Percentiles rank a stretch among this genome's conserved stretches.
Evolutionary conservation across 352 stramenopile genomes (phyloP).

Genomic region (Phytophthora idaei): DNA sequence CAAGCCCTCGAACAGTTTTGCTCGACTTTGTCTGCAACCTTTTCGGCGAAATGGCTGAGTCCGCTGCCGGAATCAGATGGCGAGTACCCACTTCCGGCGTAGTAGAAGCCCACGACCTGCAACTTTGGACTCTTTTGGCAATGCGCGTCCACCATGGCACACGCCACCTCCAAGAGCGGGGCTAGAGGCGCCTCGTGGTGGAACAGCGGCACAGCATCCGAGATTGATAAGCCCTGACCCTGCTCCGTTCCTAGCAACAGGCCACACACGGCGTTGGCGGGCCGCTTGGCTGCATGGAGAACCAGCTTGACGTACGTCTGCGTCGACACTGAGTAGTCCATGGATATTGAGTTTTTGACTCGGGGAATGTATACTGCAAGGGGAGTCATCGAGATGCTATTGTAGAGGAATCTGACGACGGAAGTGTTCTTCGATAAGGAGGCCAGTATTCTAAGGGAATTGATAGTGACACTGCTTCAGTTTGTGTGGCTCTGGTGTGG

Average conservation of each 20-base stretch:
- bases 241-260: constrained; percentile 66
- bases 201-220: constrained; percentile 79
- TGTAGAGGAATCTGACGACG: constrained; percentile 1
- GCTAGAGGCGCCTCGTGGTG: constrained; percentile 74
- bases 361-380: constrained; percentile 17
- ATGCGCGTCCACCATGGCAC: constrained; percentile 70
- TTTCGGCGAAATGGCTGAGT: constrained; percentile 63
- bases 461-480: constrained; percentile 14
- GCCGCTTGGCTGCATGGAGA: constrained; percentile 73
- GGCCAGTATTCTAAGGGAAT: neutral
- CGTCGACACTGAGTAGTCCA: constrained; percentile 66
- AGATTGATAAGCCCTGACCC: constrained; percentile 49
- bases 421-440: constrained; percentile 28
- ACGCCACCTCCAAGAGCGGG: constrained; percentile 70
- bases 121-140: constrained; percentile 43
- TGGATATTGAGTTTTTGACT: constrained; percentile 14
- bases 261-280: constrained; percentile 48
- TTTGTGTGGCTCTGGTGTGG: constrained; percentile 33
- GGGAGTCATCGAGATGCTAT: neutral
- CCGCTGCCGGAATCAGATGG: constrained; percentile 37
- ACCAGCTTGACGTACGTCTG: constrained; percentile 78
- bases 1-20: constrained; percentile 71
- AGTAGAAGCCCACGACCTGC: constrained; percentile 77
- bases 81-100: constrained; percentile 42
- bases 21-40: constrained; percentile 74